Conservation (phyloP, 352 stramenopile species). For the Globisporangium ultimum region DNA sequence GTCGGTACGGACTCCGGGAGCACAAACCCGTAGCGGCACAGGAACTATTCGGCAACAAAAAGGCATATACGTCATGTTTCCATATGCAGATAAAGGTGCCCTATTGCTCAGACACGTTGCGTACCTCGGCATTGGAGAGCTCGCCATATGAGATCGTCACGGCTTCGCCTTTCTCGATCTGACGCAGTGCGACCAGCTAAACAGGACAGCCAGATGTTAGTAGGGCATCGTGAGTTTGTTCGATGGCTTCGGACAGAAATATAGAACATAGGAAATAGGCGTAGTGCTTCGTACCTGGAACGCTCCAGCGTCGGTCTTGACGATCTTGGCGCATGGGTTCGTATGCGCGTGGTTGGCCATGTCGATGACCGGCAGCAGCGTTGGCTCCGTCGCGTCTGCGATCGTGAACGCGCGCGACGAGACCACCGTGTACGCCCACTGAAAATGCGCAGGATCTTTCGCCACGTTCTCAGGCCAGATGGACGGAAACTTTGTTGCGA, state of each 20-base stretch:
- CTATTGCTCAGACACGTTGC: neutral
- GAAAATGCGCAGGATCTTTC: slow-evolving; percentile 32
- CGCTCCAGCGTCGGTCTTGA: slow-evolving; percentile 29
- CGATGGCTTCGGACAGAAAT: too few species aligned
- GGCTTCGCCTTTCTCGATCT: slow-evolving; percentile 35
- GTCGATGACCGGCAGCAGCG: slow-evolving; percentile 69
- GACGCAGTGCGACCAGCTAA: slow-evolving; percentile 46
- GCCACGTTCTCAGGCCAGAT: slow-evolving; percentile 26
- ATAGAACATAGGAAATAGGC: neutral
- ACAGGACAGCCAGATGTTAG: too few species aligned
- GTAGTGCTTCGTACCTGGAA: slow-evolving; percentile 39
- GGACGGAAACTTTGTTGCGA: slow-evolving; percentile 31
- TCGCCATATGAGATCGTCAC: slow-evolving; percentile 75
- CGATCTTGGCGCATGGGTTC: slow-evolving; percentile 45
- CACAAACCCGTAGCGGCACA: slow-evolving; percentile 75
- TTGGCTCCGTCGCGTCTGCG: slow-evolving; percentile 35
- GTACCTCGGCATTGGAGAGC: slow-evolving; percentile 70
- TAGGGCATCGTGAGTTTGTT: too few species aligned
- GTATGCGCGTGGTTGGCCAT: slow-evolving; percentile 67
- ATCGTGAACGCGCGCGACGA: slow-evolving; percentile 58
- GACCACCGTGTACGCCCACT: slow-evolving; percentile 69
- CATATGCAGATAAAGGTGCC: too few species aligned
- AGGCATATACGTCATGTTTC: neutral
- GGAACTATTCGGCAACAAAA: slow-evolving; percentile 22
- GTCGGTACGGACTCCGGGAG: slow-evolving; percentile 29